Conservation (phyloP, 441 rosid species). For the Brassica hybrid region DNA sequence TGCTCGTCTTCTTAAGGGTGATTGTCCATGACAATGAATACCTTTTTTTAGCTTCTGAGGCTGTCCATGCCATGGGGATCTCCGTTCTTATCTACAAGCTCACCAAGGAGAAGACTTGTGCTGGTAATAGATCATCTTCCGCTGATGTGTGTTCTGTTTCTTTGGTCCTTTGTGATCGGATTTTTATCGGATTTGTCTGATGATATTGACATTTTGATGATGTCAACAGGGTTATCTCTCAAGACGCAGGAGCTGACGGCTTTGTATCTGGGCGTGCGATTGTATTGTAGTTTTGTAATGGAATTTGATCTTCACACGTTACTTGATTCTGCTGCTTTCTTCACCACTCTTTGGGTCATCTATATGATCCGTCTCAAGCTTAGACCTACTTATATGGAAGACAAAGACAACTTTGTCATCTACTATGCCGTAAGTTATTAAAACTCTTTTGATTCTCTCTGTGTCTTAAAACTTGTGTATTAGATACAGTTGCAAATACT, state of each 20-base stretch:
- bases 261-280: slow-evolving; percentile 57
- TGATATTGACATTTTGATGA: neutral
- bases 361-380: slow-evolving; percentile 68
- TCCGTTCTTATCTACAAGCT: slow-evolving; percentile 68
- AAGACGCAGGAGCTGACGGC: slow-evolving; percentile 78
- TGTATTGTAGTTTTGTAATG: slow-evolving; percentile 72
- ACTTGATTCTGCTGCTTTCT: slow-evolving; percentile 67
- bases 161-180: no score
- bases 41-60: slow-evolving; percentile 64
- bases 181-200: no score
- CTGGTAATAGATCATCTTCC: slow-evolving; percentile 36
- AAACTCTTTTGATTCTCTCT: neutral
- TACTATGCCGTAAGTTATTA: slow-evolving; percentile 55
- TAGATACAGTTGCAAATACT: neutral
- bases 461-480: neutral
- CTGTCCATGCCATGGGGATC: slow-evolving; percentile 65
- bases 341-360: slow-evolving; percentile 69
- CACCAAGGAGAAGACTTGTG: slow-evolving; percentile 66
- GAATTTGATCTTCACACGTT: slow-evolving; percentile 70
- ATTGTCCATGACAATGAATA: slow-evolving; percentile 65
- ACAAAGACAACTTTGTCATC: slow-evolving; percentile 61
- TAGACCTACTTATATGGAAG: slow-evolving; percentile 61
- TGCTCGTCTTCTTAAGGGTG: slow-evolving; percentile 54
- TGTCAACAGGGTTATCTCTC: slow-evolving; percentile 56
- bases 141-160: neutral